Percentiles rank a stretch among this genome's conserved stretches.
Conservation (phyloP, 192 early-diverging fungal genomes). For the Podila horticola region DNA sequence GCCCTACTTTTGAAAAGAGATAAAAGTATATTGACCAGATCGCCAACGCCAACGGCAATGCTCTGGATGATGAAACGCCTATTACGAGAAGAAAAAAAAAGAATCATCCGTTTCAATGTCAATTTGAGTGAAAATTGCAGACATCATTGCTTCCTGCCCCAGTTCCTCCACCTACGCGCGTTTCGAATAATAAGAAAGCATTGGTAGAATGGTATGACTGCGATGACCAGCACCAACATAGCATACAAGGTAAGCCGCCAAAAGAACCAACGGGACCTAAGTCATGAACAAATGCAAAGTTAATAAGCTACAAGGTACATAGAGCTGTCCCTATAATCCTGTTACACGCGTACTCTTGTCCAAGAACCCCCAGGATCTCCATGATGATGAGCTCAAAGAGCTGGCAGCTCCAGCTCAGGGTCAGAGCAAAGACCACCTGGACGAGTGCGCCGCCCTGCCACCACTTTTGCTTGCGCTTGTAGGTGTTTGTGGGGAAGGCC, state of each 20-base stretch:
- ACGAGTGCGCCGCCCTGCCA: conserved; percentile 70
- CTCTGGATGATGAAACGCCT: conserved; percentile 42
- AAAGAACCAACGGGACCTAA: conserved; percentile 74
- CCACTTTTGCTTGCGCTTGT: conserved; percentile 47
- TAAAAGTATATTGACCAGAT: conserved; percentile 62
- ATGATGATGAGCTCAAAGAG: conserved; percentile 87
- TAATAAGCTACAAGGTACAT: not conserved
- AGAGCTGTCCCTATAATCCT: not conserved
- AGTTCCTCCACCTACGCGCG: conserved; percentile 21
- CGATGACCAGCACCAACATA: conserved; percentile 74
- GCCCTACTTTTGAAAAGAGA: conserved; percentile 69
- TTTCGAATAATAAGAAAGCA: conserved; percentile 68
- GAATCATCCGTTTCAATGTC: too few species aligned
- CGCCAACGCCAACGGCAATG: conserved; percentile 26
- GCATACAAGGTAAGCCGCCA: conserved; percentile 80
- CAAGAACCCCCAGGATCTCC: conserved; percentile 78
- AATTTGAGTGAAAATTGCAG: too few species aligned
- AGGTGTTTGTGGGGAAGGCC: conserved; percentile 42
- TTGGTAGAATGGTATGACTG: conserved; percentile 82
- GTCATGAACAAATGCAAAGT: not conserved
- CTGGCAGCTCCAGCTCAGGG: conserved; percentile 78
- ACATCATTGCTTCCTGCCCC: too few species aligned
- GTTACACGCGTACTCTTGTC: conserved; percentile 57
- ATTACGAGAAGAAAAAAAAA: not conserved
- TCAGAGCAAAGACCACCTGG: conserved; percentile 78